A percentile compares a stretch with the other conserved stretches of the same genome.
Conservation (phyloP, 1,139 yeast genomes). For the Nadsonia commutata region DNA sequence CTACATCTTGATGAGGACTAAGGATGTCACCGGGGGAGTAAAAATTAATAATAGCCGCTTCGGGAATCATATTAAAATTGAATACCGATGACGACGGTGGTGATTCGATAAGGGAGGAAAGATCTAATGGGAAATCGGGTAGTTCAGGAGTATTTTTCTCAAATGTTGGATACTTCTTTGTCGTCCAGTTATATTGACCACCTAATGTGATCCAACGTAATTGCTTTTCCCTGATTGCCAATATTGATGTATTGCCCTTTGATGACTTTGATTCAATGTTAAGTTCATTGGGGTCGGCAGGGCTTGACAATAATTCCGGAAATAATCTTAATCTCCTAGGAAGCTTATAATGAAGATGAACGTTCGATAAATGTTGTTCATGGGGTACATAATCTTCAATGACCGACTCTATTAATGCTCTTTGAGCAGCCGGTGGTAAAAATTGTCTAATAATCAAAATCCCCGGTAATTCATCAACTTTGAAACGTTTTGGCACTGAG, state of each 20-base stretch:
- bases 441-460: slow-evolving; percentile 17
- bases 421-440: slow-evolving; percentile 19
- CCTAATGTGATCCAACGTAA: slow-evolving; percentile 33
- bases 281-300: background rate
- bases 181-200: slow-evolving; percentile 33
- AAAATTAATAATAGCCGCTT: slow-evolving; percentile 31
- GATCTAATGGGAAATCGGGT: slow-evolving; percentile 24
- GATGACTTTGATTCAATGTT: slow-evolving; percentile 8
- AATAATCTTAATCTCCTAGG: slow-evolving; percentile 14
- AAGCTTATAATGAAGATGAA: slow-evolving; percentile 21
- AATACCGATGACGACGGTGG: background rate
- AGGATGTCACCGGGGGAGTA: slow-evolving; percentile 30
- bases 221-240: slow-evolving; percentile 15
- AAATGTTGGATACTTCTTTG: slow-evolving; percentile 27
- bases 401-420: slow-evolving; percentile 17
- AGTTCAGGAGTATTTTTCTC: slow-evolving; percentile 19
- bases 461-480: slow-evolving; percentile 23
- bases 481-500: slow-evolving; percentile 1
- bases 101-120: slow-evolving; percentile 13
- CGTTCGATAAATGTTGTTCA: slow-evolving; percentile 22
- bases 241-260: slow-evolving; percentile 9
- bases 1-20: slow-evolving; percentile 31
- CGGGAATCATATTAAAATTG: slow-evolving; percentile 15
- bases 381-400: slow-evolving; percentile 22
- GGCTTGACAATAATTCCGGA: background rate